These are phyloP conservation scores for Mycothermus thermophilus DNA, from an alignment of 495 filamentous ascomycete species.

Conservation along the genomic window DNA sequence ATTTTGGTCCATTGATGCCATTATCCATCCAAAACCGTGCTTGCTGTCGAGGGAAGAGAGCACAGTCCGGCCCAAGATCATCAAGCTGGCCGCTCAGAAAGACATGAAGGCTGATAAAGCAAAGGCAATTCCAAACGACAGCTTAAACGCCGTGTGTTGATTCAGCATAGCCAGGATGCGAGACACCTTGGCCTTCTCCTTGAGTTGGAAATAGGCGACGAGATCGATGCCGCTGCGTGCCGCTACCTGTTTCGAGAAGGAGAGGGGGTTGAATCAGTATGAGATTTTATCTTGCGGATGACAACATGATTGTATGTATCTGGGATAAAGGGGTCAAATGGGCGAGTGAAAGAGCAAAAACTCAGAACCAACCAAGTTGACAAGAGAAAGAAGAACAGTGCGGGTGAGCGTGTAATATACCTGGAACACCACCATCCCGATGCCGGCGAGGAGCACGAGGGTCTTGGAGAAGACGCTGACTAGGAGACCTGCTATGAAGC, in stretches of 20 bases:
- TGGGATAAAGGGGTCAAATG: too few species aligned
- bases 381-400: too few species aligned
- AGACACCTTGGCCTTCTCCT: conserved; percentile 33
- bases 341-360: neutral
- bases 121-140: conserved; percentile 66
- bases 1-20: neutral
- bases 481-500: conserved; percentile 54
- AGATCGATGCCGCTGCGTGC: conserved; percentile 63
- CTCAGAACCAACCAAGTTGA: too few species aligned
- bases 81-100: conserved; percentile 35
- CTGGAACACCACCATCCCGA: conserved; percentile 57
- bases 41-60: neutral
- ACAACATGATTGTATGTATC: neutral
- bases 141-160: conserved; percentile 60
- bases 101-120: conserved; percentile 60
- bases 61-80: too few species aligned
- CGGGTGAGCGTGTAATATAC: conserved; percentile 29
- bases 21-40: neutral
- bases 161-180: conserved; percentile 44
- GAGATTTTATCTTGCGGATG: neutral
- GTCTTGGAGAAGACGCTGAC: conserved; percentile 63
- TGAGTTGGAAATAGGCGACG: conserved; percentile 23
- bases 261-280: neutral
- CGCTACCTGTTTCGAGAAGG: conserved; percentile 39
- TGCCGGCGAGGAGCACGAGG: conserved; percentile 56